Evolutionary conservation across 2,329 filamentous ascomycete genomes (phyloP).

Genomic region (Penicillium sp.): DNA sequence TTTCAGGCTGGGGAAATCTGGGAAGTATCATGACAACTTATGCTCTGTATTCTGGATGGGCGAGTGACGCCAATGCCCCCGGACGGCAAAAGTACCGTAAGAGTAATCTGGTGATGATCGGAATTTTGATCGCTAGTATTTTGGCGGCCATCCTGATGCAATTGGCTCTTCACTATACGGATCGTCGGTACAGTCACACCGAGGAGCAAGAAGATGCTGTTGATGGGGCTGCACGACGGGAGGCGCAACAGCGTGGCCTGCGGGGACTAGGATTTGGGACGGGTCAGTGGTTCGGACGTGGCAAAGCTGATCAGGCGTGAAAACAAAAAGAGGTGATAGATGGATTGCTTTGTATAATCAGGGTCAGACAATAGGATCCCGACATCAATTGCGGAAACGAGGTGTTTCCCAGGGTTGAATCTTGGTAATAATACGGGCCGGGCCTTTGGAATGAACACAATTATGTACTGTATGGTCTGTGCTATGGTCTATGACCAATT

Average conservation of each 20-base stretch:
- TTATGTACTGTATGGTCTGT: not conserved
- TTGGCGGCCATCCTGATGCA: conserved; percentile 66
- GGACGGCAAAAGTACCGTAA: conserved; percentile 73
- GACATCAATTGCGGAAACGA: not conserved
- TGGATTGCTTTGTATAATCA: not conserved
- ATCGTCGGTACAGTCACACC: conserved; percentile 18
- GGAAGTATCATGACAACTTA: conserved; percentile 87
- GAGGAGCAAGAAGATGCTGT: conserved; percentile 18
- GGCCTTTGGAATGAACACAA: too few species aligned
- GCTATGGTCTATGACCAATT: too few species aligned
- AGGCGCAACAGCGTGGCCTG: conserved; percentile 38
- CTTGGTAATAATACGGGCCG: too few species aligned
- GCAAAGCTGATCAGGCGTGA: conserved; percentile 3
- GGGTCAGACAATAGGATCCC: not conserved
- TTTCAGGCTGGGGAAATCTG: conserved; percentile 83
- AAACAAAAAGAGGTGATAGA: not conserved
- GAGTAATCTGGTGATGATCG: conserved; percentile 87
- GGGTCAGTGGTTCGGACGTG: conserved; percentile 11
- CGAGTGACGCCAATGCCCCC: conserved; percentile 63
- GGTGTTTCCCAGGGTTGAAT: too few species aligned
- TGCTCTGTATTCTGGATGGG: conserved; percentile 85
- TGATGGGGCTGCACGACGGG: conserved; percentile 39
- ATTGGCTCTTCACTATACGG: conserved; percentile 55
- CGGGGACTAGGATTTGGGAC: conserved; percentile 31
- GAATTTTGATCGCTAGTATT: conserved; percentile 77